Evolutionary conservation across 2,329 filamentous ascomycete genomes (phyloP).

Genomic region (Fusarium camptoceras): DNA sequence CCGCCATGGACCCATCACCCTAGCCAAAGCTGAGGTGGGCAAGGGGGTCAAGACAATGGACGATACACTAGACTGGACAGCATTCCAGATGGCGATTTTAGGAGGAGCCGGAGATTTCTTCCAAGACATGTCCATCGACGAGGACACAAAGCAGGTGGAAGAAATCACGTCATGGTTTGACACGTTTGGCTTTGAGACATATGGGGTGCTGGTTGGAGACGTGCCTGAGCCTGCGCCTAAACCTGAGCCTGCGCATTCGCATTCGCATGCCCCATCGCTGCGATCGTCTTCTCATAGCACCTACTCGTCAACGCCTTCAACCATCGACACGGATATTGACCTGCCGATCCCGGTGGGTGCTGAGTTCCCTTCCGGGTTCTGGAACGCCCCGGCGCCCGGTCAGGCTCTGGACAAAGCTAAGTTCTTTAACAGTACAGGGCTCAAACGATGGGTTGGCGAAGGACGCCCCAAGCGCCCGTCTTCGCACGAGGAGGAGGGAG

Average conservation of each 20-base stretch:
- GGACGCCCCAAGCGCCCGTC: conserved; percentile 49
- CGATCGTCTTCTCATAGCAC: conserved; percentile 43
- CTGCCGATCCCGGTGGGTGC: conserved; percentile 54
- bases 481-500: conserved; percentile 41
- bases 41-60: conserved; percentile 56
- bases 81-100: conserved; percentile 73
- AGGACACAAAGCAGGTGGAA: conserved; percentile 57
- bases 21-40: conserved; percentile 59
- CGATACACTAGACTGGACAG: conserved; percentile 69
- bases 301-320: conserved; percentile 46
- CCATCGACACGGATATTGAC: conserved; percentile 50
- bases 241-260: conserved; percentile 1
- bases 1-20: conserved; percentile 66
- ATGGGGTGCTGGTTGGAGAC: conserved; percentile 54
- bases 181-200: conserved; percentile 60
- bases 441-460: conserved; percentile 55
- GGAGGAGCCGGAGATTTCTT: conserved; percentile 67
- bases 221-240: not conserved
- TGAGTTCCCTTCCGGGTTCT: conserved; percentile 52
- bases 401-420: conserved; percentile 48
- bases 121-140: conserved; percentile 56
- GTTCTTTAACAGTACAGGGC: conserved; percentile 48
- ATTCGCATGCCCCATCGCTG: conserved; percentile 21
- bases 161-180: conserved; percentile 65
- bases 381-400: conserved; percentile 46